phyloP scores from a whole-genome alignment of 2,329 filamentous ascomycete species.

The Aspergillus pseudotamarii region DNA sequence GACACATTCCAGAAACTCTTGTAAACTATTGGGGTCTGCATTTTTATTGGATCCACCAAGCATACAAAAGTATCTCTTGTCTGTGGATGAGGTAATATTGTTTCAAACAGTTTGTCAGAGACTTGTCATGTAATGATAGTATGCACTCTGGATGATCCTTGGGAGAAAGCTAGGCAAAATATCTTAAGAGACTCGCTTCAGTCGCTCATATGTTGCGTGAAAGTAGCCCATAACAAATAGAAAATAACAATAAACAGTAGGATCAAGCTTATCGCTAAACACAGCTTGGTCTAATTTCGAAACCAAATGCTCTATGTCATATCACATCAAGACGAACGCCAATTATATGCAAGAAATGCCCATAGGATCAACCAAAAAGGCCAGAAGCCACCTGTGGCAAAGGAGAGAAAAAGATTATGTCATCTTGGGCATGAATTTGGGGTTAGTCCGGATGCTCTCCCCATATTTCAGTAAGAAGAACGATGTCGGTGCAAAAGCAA shows the following conservation, averaged over 20 bases:
- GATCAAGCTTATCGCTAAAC: neutral
- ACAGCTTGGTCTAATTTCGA: neutral
- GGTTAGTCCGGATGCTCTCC: slow-evolving; percentile 19
- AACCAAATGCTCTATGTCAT: slow-evolving; percentile 1
- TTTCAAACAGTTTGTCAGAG: neutral
- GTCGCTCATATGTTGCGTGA: neutral
- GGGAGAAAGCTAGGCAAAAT: neutral
- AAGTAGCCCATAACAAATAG: neutral
- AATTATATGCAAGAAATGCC: slow-evolving; percentile 1
- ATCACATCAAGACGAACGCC: slow-evolving; percentile 1
- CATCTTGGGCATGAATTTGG: slow-evolving; percentile 18
- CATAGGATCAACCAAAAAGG: neutral
- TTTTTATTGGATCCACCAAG: neutral
- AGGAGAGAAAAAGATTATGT: slow-evolving; percentile 1
- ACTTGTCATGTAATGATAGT: neutral
- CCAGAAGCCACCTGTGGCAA: neutral
- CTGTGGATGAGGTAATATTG: neutral
- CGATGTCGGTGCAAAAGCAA: slow-evolving; percentile 15
- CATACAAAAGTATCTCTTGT: neutral
- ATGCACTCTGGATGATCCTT: neutral
- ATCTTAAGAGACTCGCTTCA: neutral
- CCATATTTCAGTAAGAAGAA: slow-evolving; percentile 18
- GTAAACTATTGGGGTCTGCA: neutral
- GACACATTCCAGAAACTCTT: neutral
- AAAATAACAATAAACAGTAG: neutral